Evolutionary conservation across 345 rosid genomes (phyloP), one percentile per base, ranked within the genome.

Genomic region (Citrus sinensis): DNA sequence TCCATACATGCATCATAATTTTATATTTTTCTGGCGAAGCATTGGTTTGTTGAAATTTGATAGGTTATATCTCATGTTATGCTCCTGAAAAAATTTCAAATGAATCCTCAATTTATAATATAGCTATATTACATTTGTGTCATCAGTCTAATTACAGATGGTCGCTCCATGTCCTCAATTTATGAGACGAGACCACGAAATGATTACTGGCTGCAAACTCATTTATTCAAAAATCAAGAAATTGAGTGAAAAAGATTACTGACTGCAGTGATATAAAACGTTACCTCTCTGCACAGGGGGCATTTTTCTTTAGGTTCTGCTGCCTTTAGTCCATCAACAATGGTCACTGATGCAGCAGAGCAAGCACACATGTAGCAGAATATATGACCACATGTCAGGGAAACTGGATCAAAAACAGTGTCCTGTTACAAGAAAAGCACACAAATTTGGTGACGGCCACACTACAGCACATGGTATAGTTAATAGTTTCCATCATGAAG

Each of bases 321-420:
- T 0, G 88, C 83, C 82, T 91, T 88, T 35, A 93, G 87, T 66
- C 95, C 97, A 83, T 90, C 94, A 42, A 95, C 87, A 73, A 90
- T 85, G 25, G 80, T 94, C 65, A 96, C 94, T 7, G 96, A 88
- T 76, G 98, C 98, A 87, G 99, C 95, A 66, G 97, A 90, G 85
- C 97, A 96, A 83, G 98, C 95, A 82, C 99, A 96, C 85, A 90
- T 86, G 82, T 89, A 87, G 90, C 99, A 93, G 85, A 90, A 93
- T 80, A 93, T 96, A 81, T 96, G 99, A 80, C 98, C 98, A 24
- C 98, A 96, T 11, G 91, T 84, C 56, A 96, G 86, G 71, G 98
- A 87, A 74, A 96, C 93, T 27, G 98, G 89, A 87, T 96, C 97
- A 73, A 96, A 96, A 60, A 96, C 97, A 0, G 95, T 90, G 27